Conservation (phyloP, 371 early-diverging fungal species). For the Apophysomyces variabilis region DNA sequence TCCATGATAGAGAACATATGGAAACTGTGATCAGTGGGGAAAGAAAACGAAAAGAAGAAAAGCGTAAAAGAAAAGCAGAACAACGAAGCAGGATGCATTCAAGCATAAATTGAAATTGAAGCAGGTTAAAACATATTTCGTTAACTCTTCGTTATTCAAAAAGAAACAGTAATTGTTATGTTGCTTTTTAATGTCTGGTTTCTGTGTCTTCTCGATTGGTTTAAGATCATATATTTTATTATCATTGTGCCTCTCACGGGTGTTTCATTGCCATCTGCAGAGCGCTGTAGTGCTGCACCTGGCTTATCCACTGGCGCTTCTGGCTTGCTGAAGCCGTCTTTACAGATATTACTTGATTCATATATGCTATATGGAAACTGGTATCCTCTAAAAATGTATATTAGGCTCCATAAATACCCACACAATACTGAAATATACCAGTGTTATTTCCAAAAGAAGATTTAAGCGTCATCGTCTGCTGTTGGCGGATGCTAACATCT, state of each 20-base stretch:
- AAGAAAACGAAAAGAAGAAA: too few relatives aligned
- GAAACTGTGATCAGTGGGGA: too few relatives aligned
- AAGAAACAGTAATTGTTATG: too few relatives aligned
- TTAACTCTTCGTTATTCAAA: too few relatives aligned
- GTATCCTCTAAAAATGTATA: slow-evolving; percentile 46
- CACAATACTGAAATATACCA: slow-evolving; percentile 5
- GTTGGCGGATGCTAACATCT: slow-evolving; percentile 33
- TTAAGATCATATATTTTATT: too few relatives aligned
- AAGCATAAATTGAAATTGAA: too few relatives aligned
- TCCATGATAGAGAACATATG: too few relatives aligned
- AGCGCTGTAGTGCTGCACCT: slow-evolving; percentile 53
- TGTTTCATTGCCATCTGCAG: slow-evolving; percentile 24
- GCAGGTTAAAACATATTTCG: too few relatives aligned
- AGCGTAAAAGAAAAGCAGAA: too few relatives aligned
- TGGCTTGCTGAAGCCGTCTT: slow-evolving; percentile 58
- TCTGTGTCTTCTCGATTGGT: too few relatives aligned
- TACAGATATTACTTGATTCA: slow-evolving; percentile 59
- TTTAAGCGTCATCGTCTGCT: slow-evolving; percentile 34
- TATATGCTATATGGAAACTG: slow-evolving; percentile 65
- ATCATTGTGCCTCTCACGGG: background rate
- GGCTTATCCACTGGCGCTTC: slow-evolving; percentile 69
- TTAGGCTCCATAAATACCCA: background rate
- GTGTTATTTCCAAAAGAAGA: slow-evolving; percentile 32
- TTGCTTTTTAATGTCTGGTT: too few relatives aligned
- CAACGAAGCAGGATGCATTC: too few relatives aligned